Conservation (phyloP, 2,329 filamentous ascomycete genomes). For the Claviceps pazoutovae region DNA sequence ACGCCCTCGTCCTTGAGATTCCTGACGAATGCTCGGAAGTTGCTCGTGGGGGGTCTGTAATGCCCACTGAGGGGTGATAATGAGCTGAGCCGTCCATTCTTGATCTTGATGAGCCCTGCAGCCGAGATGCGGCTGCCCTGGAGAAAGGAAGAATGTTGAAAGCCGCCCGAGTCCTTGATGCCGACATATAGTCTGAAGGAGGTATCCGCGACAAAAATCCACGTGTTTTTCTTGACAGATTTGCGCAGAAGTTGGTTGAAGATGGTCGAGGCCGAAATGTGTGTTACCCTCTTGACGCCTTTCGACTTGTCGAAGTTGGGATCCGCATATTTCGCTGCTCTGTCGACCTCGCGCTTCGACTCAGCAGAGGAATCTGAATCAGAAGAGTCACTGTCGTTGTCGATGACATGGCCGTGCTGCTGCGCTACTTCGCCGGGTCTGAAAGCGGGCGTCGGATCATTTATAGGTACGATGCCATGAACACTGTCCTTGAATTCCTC, state of each 20-base stretch:
- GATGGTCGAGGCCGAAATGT: conserved; percentile 57
- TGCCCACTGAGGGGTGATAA: conserved; percentile 64
- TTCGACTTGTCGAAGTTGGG: conserved; percentile 47
- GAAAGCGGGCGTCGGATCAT: conserved; percentile 45
- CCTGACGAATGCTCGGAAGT: conserved; percentile 70
- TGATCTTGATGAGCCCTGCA: conserved; percentile 75
- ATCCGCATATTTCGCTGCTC: conserved; percentile 50
- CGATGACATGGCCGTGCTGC: conserved; percentile 7
- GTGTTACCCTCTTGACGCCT: conserved; percentile 38
- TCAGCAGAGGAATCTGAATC: conserved; percentile 25
- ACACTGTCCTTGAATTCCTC: conserved; percentile 66
- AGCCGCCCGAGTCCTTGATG: conserved; percentile 77
- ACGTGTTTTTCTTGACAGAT: conserved; percentile 72
- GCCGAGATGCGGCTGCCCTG: conserved; percentile 70
- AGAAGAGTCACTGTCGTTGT: conserved; percentile 9
- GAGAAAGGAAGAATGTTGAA: conserved; percentile 83
- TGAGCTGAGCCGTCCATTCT: conserved; percentile 61
- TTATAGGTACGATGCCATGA: conserved; percentile 52
- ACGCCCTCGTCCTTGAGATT: conserved; percentile 58
- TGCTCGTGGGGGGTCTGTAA: conserved; percentile 70
- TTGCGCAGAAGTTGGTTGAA: conserved; percentile 68
- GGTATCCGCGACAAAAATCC: conserved; percentile 88
- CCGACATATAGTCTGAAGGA: conserved; percentile 76
- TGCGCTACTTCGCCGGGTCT: conserved; percentile 12
- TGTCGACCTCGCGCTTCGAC: conserved; percentile 41